Evolutionary conservation across 805 yeast species (phyloP), one percentile per base, ranked within the genome.

Genomic region (Candida oleophila): DNA sequence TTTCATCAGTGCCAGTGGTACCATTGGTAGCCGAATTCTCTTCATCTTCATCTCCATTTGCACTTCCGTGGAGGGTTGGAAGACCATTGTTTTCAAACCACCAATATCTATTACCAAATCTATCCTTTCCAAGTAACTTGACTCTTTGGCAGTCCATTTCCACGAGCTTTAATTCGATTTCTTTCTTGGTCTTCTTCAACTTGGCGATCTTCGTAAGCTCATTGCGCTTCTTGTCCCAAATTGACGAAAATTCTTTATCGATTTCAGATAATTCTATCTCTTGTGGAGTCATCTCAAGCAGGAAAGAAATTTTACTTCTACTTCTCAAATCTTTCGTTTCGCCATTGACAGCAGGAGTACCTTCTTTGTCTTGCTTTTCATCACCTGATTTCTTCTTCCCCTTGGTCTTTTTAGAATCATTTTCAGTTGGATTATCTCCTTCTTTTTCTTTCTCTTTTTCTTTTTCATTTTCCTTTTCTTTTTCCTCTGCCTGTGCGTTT

Each of bases 1-100:
- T 70, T 9, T 67, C 69, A 2, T 60, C 60, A 3, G 48, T 47
- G 4, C 50, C 60, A 9, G 14, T 16, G 18, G 38, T 22, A 12
- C 22, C 35, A 2, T 38, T 49, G 3, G 49, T 54, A 25, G 58
- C 68, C 0, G 68, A 74, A 11, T 25, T 25, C 1, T 71, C 71
- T 1, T 71, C 76, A 2, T 68, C 69, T 11, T 73, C 75, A 3
- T 64, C 79, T 0, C 61, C 77, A 18, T 59, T 69, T 2, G 57
- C 39, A 33, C 65, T 61, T 11, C 69, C 70, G 43, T 69, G 73
- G 34, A 74, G 56, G 5, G 73, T 72, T 3, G 90, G 89, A 41
- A 89, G 71, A 0, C 98, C 99, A 58, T 86, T 85, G 51, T 76
- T 75, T 58, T 92, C 98, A 60, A 90, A 82, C 96, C 96, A 94